Base-by-base conservation (phyloP, 2,329 filamentous ascomycete genomes). In the Colletotrichum acutatum region DNA sequence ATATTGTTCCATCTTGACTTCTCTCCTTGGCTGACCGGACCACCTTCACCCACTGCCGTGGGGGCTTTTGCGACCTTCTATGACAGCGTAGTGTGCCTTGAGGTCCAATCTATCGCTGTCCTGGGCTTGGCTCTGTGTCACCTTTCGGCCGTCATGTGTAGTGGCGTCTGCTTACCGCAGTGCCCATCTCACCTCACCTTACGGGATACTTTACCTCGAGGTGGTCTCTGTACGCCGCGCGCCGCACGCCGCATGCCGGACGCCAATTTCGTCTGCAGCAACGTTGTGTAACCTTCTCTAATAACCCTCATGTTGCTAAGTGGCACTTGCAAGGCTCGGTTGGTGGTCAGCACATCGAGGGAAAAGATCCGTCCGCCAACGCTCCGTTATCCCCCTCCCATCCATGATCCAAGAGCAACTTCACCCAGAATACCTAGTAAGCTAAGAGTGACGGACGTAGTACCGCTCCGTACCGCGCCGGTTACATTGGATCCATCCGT, bases 71-170 rank as follows among this genome's bases (percentile, higher is more conserved):
- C 24, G 26, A 34, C 26, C 53, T 56, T 14, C 34, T 60, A 22
- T 32, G 56, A n/a, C 34, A n/a, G 32, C 49, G 59, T 54, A 56
- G 60, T 57, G 60, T 57, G 46, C 49, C 32, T 42, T 53, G 34
- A 70, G 42, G n/a, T 52, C 32, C 16, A 49, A 32, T 53, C 37
- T 22, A 16, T 59, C 19, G 53, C 53, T 61, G 66, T 70, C 67
- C 61, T 65, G 56, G 37, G 46, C 71, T 73, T 71, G 66, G 66
- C 71, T 57, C 66, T 65, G 66, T 64, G 70, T 69, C 70, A 72
- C 70, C 58, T 42, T 37, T 66, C 60, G 71, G 37, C 66, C 66
- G 66, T 49, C 56, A 42, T 65, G 60, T 61, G 9, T 57, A 67
- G 60, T 60, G 56, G 71, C 56, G 54, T 57, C 49, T 60, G 56